phyloP scores from a whole-genome alignment of 495 filamentous ascomycete species.

The Annulohypoxylon maeteangense region DNA sequence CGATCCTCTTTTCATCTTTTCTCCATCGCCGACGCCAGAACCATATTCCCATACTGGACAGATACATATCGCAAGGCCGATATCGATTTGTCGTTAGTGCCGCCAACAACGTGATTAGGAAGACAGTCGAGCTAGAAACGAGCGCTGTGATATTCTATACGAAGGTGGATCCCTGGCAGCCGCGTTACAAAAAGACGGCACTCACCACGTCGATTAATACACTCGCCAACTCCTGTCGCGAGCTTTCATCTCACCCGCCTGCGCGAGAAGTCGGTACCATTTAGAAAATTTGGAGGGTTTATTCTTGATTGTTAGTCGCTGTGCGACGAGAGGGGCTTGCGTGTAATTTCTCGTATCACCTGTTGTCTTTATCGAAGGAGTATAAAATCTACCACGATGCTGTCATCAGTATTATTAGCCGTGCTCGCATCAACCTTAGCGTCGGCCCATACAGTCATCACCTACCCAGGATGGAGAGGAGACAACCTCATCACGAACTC shows the following conservation, averaged over 20 bases:
- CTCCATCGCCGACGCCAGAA: constrained; percentile 4
- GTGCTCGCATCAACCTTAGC: constrained; percentile 63
- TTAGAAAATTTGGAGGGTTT: background rate
- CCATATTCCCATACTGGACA: background rate
- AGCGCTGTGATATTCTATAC: background rate
- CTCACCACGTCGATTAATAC: background rate
- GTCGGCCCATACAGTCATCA: constrained; percentile 86
- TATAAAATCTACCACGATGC: constrained; percentile 47
- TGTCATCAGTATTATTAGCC: constrained; percentile 62
- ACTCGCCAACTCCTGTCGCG: background rate
- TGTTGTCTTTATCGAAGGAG: background rate
- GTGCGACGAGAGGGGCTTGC: constrained; percentile 18
- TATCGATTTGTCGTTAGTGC: background rate
- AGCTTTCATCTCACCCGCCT: background rate
- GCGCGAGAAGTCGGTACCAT: background rate
- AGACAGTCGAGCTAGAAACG: background rate
- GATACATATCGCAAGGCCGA: constrained; percentile 6
- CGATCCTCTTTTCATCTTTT: constrained; percentile 17
- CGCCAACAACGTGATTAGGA: background rate
- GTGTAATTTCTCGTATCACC: background rate
- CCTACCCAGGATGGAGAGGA: constrained; percentile 94
- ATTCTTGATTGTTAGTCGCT: constrained; percentile 12
- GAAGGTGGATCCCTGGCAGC: background rate
- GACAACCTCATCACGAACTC: constrained; percentile 88
- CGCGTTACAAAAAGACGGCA: background rate